Evolutionary conservation across 805 yeast species (phyloP).

Genomic region (Metschnikowia baotianmanensis): DNA sequence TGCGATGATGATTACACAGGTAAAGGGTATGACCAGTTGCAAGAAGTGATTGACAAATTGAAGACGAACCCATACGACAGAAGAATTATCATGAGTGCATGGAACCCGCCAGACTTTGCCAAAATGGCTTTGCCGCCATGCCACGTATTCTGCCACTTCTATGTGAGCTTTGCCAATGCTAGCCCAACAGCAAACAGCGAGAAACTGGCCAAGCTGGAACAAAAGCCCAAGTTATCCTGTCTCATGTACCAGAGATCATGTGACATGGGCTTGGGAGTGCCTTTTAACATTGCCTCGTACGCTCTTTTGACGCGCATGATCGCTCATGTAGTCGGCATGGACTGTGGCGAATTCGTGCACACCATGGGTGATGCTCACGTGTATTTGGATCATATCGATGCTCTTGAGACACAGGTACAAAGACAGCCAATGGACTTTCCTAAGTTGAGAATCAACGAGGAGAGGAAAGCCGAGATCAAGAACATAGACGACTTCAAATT

Average conservation of each 20-base stretch:
- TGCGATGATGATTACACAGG: slow-evolving; percentile 87
- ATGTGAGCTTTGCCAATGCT: slow-evolving; percentile 75
- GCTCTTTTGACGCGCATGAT: slow-evolving; percentile 91
- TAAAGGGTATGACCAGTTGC: slow-evolving; percentile 87
- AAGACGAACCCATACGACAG: slow-evolving; percentile 92
- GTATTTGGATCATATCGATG: slow-evolving; percentile 89
- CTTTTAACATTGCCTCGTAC: slow-evolving; percentile 96
- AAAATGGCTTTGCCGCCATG: slow-evolving; percentile 99
- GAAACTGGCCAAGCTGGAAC: slow-evolving; percentile 15
- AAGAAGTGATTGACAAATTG: slow-evolving; percentile 72
- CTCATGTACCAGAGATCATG: slow-evolving; percentile 95
- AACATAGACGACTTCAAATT: slow-evolving; percentile 82
- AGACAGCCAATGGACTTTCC: slow-evolving; percentile 84
- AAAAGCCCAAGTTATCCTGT: slow-evolving; percentile 75
- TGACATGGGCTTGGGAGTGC: slow-evolving; percentile 99
- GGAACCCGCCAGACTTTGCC: slow-evolving; percentile 96
- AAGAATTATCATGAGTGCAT: slow-evolving; percentile 90
- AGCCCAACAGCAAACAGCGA: slow-evolving; percentile 12
- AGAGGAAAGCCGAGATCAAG: slow-evolving; percentile 44
- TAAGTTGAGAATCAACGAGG: slow-evolving; percentile 63
- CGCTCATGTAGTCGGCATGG: slow-evolving; percentile 93
- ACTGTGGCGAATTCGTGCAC: slow-evolving; percentile 92
- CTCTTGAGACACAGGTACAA: slow-evolving; percentile 72
- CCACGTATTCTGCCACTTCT: slow-evolving; percentile 94
- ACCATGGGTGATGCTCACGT: slow-evolving; percentile 98